Conservation (phyloP, 768 basidiomycete genomes). For the Phlegmacium glaucopus region DNA sequence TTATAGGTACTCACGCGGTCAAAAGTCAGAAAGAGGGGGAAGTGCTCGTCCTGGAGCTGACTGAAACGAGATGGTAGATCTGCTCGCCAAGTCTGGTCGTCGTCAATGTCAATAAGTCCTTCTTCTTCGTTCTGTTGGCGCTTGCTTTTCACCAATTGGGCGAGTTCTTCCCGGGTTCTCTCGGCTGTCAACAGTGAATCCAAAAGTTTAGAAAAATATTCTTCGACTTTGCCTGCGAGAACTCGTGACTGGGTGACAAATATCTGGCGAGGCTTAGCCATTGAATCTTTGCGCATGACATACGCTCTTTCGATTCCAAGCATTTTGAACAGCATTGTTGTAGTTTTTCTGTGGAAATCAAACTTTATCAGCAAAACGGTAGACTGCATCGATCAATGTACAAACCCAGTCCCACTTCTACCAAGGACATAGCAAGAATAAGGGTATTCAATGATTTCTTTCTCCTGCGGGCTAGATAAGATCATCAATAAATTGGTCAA, state of each 20-base stretch:
- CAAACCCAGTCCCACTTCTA: slow-evolving; percentile 70
- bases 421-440: slow-evolving; percentile 66
- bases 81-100: slow-evolving; percentile 37
- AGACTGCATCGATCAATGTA: neutral
- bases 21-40: slow-evolving; percentile 16
- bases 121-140: slow-evolving; percentile 17
- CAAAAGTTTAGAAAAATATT: slow-evolving; percentile 55
- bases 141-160: slow-evolving; percentile 21
- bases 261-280: slow-evolving; percentile 56
- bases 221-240: slow-evolving; percentile 67
- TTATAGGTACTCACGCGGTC: too few species aligned
- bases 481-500: neutral
- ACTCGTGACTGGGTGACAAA: slow-evolving; percentile 71
- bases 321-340: slow-evolving; percentile 77
- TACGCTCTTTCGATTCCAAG: slow-evolving; percentile 60
- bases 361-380: neutral
- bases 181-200: slow-evolving; percentile 40
- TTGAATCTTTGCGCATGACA: slow-evolving; percentile 29
- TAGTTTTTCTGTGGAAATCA: slow-evolving; percentile 58
- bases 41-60: slow-evolving; percentile 51
- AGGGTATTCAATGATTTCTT: slow-evolving; percentile 54
- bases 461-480: slow-evolving; percentile 39
- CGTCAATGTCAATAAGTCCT: slow-evolving; percentile 40
- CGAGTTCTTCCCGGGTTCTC: slow-evolving; percentile 39
- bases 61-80: slow-evolving; percentile 53